Evolutionary conservation across 192 early-diverging fungal species (phyloP), one percentile per base, ranked within the genome.

Genomic region (Spizellomyces punctatus): DNA sequence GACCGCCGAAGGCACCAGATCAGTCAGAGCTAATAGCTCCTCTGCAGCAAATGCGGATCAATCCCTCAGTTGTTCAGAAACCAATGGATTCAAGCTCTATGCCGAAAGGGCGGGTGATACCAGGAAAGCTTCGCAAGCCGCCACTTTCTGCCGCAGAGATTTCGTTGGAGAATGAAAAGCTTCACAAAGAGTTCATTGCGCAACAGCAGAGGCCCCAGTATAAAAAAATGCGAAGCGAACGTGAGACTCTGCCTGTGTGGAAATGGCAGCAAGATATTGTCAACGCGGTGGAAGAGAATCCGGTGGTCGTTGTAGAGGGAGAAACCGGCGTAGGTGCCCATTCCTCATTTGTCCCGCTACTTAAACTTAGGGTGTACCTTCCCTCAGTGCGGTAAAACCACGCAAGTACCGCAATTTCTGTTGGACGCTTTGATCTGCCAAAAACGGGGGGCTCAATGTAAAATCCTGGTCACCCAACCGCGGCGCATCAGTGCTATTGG

Each of bases 381-480:
- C 41, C 46, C 27, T 3, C 27, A 36, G 8, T 79, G 79, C 10
- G 82, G 82, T 14, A 83, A 83, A 72, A 88, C 84, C 42, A 92
- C 88, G 9, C 92, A 94, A 77, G 89, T 96, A 14, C 94, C 94
- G 16, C 94, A 96, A 74, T 95, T 91, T 64, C 80, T 97, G 19
- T 72, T 97, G 17, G 90, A 72, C 16, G 64, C 74, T 36, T 61
- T 49, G 45, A 58, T 64, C 19, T 17, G 54, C 8, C 16, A 14
- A 6, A n/a, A 16, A 8, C 46, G 50, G 5, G 81, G 81, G 10
- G 81, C 68, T 36, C 21, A 69, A 16, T 78, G 76, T 63, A 66
- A 56, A 12, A 92, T 97, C 49, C 81, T 93, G 0, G 93, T 93
- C 72, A 97, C 95, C 14, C 95, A 97, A 74, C 95, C 95, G 8